Conservation (phyloP, 805 yeast species). For the Suhomyces faveliae region DNA sequence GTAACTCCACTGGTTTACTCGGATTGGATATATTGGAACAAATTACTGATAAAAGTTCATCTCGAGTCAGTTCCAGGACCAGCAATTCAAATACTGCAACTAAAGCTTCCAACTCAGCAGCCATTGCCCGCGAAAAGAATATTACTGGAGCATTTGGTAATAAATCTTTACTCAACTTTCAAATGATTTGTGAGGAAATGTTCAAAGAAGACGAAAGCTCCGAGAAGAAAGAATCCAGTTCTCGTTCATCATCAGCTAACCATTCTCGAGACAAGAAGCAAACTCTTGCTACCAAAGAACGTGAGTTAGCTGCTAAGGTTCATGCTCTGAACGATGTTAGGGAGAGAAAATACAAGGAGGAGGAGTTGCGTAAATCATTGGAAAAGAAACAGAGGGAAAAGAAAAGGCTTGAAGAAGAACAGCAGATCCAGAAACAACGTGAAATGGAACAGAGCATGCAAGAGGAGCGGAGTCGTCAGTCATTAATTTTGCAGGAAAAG, state of each 20-base stretch:
- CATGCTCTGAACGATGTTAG: conserved; percentile 12
- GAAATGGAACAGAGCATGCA: conserved; percentile 13
- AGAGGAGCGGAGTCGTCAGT: conserved; percentile 21
- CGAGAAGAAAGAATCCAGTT: not conserved
- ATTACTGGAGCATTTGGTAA: conserved; percentile 11
- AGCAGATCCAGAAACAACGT: conserved; percentile 18
- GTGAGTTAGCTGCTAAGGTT: conserved; percentile 15
- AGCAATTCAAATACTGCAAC: not conserved
- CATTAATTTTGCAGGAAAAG: conserved; percentile 22
- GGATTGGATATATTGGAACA: conserved; percentile 18
- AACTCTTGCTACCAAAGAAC: conserved; percentile 11
- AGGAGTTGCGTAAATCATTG: conserved; percentile 12
- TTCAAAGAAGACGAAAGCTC: conserved; percentile 21
- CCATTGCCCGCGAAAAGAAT: conserved; percentile 3
- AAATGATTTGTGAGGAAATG: conserved; percentile 30
- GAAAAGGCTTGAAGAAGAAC: conserved; percentile 12
- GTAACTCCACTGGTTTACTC: conserved; percentile 17
- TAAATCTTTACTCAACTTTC: conserved; percentile 30
- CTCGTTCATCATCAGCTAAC: not conserved
- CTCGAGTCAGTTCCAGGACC: not conserved
- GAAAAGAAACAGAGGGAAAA: conserved; percentile 14
- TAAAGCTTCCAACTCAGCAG: not conserved
- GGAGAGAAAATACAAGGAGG: conserved; percentile 17
- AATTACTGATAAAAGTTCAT: conserved; percentile 1
- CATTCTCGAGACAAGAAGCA: not conserved